These are phyloP conservation scores for Pythium dissotocum DNA, from an alignment of 352 stramenopile genomes.

Conservation along the genomic window DNA sequence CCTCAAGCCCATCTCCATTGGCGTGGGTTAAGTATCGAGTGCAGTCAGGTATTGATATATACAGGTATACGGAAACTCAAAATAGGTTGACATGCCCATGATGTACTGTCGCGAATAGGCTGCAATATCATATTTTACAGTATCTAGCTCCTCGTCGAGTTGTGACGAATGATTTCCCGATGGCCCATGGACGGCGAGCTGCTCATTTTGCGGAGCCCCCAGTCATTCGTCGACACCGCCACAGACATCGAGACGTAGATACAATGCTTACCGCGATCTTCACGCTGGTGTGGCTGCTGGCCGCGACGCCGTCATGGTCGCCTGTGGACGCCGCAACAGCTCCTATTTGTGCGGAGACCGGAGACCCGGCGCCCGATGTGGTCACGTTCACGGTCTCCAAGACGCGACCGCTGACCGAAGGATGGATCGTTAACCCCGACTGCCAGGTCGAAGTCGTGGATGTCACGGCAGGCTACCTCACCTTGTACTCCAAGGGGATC, in stretches of 20 bases:
- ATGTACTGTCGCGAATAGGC: neutral
- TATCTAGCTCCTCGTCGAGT: neutral
- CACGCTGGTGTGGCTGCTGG: neutral
- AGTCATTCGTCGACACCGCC: neutral
- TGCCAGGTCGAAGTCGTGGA: neutral
- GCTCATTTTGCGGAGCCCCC: too few relatives aligned
- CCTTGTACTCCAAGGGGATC: neutral
- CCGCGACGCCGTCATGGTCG: neutral
- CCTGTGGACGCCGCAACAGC: too few relatives aligned
- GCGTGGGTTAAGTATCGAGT: neutral
- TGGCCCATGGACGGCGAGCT: too few relatives aligned
- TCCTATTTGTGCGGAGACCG: neutral
- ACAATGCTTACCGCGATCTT: neutral
- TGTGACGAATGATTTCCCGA: too few relatives aligned
- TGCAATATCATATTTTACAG: neutral
- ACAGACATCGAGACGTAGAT: neutral
- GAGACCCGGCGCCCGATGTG: neutral
- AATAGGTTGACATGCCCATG: neutral
- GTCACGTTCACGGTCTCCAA: neutral
- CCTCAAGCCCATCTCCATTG: neutral
- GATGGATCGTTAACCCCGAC: neutral
- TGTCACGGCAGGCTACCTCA: neutral
- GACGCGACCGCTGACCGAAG: neutral
- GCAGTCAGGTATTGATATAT: neutral
- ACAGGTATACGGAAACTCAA: neutral